These are phyloP conservation scores for Hibiscus mutabilis DNA, from an alignment of 345 rosid species.

Conservation along the genomic window DNA sequence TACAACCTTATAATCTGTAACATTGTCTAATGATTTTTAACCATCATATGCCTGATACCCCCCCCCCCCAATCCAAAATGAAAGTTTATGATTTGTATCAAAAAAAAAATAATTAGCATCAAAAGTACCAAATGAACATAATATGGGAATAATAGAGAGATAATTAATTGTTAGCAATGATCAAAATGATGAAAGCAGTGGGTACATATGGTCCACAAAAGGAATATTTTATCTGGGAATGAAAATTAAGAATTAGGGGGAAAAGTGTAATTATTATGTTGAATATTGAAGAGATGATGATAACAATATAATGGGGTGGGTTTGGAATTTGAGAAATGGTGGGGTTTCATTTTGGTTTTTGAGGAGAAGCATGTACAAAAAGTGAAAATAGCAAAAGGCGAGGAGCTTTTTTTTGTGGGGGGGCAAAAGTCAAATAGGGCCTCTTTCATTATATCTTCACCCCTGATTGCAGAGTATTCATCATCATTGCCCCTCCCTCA, in stretches of 20 bases:
- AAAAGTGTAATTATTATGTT: conserved; percentile 12
- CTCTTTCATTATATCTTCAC: conserved; percentile 65
- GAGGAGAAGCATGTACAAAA: conserved; percentile 12
- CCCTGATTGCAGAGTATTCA: conserved; percentile 56
- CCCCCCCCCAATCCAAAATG: background rate
- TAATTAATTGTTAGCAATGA: background rate
- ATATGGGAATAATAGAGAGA: conserved; percentile 4
- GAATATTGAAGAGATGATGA: conserved; percentile 34
- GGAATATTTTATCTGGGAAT: background rate
- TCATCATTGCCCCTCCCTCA: conserved; percentile 58
- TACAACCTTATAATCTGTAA: background rate
- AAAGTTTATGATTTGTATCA: background rate
- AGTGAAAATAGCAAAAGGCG: conserved; percentile 30
- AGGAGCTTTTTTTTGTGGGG: conserved; percentile 36
- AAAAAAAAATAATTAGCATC: background rate
- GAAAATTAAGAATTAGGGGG: background rate
- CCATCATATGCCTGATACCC: background rate
- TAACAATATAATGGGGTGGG: conserved; percentile 38
- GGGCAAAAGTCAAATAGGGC: conserved; percentile 61
- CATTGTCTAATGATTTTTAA: background rate
- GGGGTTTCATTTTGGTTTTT: conserved; percentile 8
- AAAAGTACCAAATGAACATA: conserved; percentile 5
- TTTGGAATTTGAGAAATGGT: conserved; percentile 56
- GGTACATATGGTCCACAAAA: conserved; percentile 7
- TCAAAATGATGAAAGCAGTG: background rate